Percentiles rank a stretch among this genome's conserved stretches.
Conservation (phyloP, 345 rosid genomes). For the Trapa bicornis region DNA sequence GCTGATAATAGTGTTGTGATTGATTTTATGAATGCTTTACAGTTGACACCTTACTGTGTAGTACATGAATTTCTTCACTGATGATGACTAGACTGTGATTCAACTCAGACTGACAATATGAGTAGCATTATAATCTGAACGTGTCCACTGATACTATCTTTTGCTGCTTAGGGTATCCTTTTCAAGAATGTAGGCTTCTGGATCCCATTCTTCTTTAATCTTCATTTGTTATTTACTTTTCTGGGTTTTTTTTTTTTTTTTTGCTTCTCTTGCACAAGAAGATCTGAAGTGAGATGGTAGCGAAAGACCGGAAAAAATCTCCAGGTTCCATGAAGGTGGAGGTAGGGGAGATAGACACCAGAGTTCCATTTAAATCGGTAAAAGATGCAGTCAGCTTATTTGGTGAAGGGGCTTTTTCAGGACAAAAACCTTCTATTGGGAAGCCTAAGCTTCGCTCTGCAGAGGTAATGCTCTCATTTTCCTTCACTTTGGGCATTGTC, state of each 20-base stretch:
- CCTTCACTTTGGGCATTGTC: neutral
- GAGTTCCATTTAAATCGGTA: conserved; percentile 93
- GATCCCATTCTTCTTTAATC: neutral
- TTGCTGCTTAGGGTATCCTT: neutral
- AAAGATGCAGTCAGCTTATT: conserved; percentile 86
- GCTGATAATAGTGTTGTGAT: neutral
- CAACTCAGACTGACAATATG: neutral
- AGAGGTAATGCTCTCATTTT: conserved; percentile 37
- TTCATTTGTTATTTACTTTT: neutral
- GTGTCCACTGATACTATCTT: neutral
- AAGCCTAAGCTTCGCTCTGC: conserved; percentile 60
- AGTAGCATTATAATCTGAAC: neutral
- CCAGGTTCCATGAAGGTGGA: conserved; percentile 54
- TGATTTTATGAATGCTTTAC: neutral
- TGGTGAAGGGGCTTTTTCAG: conserved; percentile 82
- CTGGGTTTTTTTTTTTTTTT: neutral
- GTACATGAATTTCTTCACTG: neutral
- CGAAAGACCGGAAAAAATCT: conserved; percentile 42
- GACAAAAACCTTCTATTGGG: conserved; percentile 56
- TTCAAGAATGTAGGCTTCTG: neutral
- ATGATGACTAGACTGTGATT: neutral
- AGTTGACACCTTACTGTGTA: neutral
- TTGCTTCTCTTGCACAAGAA: neutral
- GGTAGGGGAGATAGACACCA: conserved; percentile 96
- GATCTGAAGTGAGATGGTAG: conserved; percentile 37